Evolutionary conservation across 2,329 filamentous ascomycete genomes (phyloP), one percentile per base, ranked within the genome.

Genomic region (Scytalidium sp.): DNA sequence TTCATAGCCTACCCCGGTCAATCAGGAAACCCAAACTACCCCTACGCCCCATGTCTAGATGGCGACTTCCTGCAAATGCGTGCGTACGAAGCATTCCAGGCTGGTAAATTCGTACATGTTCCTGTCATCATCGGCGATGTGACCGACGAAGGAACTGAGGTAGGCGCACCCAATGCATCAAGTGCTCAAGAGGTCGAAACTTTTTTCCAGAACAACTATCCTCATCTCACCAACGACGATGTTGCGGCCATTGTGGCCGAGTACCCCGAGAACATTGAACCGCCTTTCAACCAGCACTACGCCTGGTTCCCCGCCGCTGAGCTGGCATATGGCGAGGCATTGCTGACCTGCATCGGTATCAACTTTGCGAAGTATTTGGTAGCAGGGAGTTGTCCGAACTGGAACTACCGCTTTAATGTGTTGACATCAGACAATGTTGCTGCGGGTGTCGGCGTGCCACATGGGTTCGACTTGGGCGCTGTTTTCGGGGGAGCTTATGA

Each of bases 301-400:
- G 49, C 56, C 27, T 67, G 63, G 45, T 69, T 68, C 32, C 58
- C 63, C 3, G 61, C 68, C 2, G 68, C 72, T 1, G 64, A 68
- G 8, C 62, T 66, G 21, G 59, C 66, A 43, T 49, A 49, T 25
- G 75, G 75, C 7, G 72, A 77, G 39, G 65, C 75, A 3, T 75
- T 73, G 1, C 75, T 75, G 54, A 68, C 62, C 29, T 75, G 73
- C 46, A 70, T 70, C 1, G 66, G 65, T 2, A 66, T 74, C 27
- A 64, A 47, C 9, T 7, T 47, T 10, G 45, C 25, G 17, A 8
- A 23, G 25, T 47, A 32, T 19, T 9, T 47, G 8, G 25, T 29
- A 7, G 21, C n/a, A 2, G 22, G 22, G 10, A 19, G 19, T 20
- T 47, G 25, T 3, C 32, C 45, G 15, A 23, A 40, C 15, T 47